Evolutionary conservation across 129 eudicot genomes (phyloP), one percentile per base, ranked within the genome.

Genomic region (Flaveria trinervia): DNA sequence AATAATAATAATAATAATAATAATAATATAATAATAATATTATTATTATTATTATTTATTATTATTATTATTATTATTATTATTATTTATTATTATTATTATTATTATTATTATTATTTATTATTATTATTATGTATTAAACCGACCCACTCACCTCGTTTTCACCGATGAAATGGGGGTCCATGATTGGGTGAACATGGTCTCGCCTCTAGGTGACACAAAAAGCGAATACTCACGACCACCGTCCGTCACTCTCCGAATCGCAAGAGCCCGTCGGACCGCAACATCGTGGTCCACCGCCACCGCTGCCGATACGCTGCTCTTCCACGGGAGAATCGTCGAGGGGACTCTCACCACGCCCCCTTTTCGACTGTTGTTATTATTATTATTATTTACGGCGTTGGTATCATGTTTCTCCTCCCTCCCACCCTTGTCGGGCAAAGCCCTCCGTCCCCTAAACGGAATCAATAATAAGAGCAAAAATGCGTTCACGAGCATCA

Each of bases 141-240:
- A 44, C 12, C 20, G 28, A 49, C 15, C 4, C 14, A 65, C 71
- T 59, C 52, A 85, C 93, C 96, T 86, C 68, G 80, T 60, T 17
- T 79, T 73, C 44, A 64, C 76, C 4, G 39, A 4, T 33, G 80
- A 80, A 14, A 73, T 15, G 0, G 97, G 91, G 49, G 97, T 78
- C 97, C 97, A 91, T 6, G 92, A 86, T 71, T 91, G 97, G 9
- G 97, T 88, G 66, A 91, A 91, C 79, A 88, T 76, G 2, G 91
- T 91, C n/a, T 84, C 97, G 1, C 97, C 97, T 67, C 93, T 86
- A 0, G 89, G 57, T 3, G 94, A 80, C 61, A 62, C 82, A 83
- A 91, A 85, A 60, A 91, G 54, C 22, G 83, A 86, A 73, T 72
- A 91, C 1, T 88, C 92, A 57, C 97, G 70, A 13, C 78, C 83